Conservation (phyloP, 2,329 filamentous ascomycete genomes). For the Pezicula rhizophila region DNA sequence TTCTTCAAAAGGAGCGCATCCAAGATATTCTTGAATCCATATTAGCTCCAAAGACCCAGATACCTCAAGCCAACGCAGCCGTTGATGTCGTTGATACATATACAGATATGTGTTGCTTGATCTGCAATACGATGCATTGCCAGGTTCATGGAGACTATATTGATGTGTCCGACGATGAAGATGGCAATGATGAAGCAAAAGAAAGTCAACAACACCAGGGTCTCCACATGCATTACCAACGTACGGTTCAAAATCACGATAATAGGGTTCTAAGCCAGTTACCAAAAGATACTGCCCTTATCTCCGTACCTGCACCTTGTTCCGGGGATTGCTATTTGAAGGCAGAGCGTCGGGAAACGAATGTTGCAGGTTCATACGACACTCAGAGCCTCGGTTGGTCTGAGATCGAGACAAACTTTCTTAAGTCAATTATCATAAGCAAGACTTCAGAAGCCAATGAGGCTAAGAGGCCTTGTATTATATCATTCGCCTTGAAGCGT, state of each 20-base stretch:
- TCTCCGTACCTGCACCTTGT: conserved; percentile 4
- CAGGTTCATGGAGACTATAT: conserved; percentile 22
- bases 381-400: conserved; percentile 2
- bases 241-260: conserved; percentile 14
- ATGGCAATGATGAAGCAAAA: conserved; percentile 1
- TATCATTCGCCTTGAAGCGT: conserved; percentile 16
- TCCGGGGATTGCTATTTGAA: conserved; percentile 11
- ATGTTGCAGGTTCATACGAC: too few species aligned
- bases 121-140: conserved; percentile 22
- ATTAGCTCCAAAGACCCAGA: not conserved
- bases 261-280: too few species aligned
- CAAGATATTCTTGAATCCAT: not conserved
- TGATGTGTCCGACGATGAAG: conserved; percentile 10
- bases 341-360: not conserved
- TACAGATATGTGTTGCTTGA: conserved; percentile 18
- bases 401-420: conserved; percentile 3
- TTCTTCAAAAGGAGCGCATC: not conserved
- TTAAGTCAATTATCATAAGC: conserved; percentile 9
- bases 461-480: conserved; percentile 14
- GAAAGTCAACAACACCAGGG: conserved; percentile 6
- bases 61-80: too few species aligned
- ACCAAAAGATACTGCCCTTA: not conserved
- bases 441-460: not conserved
- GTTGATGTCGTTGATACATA: conserved; percentile 15
- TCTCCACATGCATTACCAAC: conserved; percentile 12